Base-by-base conservation (phyloP, 1,284 basidiomycete species). In the Cystobasidium sp. region DNA sequence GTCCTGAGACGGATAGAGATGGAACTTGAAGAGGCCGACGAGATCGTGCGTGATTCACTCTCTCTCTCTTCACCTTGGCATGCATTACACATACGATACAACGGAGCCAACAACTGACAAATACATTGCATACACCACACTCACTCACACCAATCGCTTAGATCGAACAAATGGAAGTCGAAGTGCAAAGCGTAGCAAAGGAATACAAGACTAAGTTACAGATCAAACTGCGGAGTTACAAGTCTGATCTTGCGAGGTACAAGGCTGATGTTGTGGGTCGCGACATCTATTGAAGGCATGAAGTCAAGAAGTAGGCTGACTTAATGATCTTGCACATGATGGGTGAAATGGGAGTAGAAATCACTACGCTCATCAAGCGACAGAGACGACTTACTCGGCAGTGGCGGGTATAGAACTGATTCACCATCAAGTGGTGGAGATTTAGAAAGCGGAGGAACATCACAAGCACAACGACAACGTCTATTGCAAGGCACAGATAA, bases 101-200 rank as follows among this genome's bases (percentile, higher is more conserved):
- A 31, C 31, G 31, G 31, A 31, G 31, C 31, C 31, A 31, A 5
- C 31, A 31, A 31, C 31, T 31, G 31, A 31, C 31, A 31, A 31
- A 31, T 31, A 31, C 31, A 31, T 31, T 31, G 31, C 31, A 31
- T 31, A 31, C 31, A 31, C 31, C 31, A 31, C 31, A 31, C 31
- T 31, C 31, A 5, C 31, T 31, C 31, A 31, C 31, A 2, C 31
- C 31, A 31, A 31, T 41, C 49, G 39, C 22, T 20, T 78, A 96
- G 94, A 88, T 97, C 77, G 93, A 93, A 46, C 97, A 99, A 87
- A 98, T 99, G 96, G 95, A 98, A 83, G 91, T 99, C 76, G 97
- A 99, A 84, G 90, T 97, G n/a, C 94, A 95, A 80, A 91, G 92
- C 12, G 95, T 98, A 82, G 94, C 95, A 0, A 91, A 91, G 46